Conservation (phyloP, 768 basidiomycete species). For the Pleurotus cornucopiae region DNA sequence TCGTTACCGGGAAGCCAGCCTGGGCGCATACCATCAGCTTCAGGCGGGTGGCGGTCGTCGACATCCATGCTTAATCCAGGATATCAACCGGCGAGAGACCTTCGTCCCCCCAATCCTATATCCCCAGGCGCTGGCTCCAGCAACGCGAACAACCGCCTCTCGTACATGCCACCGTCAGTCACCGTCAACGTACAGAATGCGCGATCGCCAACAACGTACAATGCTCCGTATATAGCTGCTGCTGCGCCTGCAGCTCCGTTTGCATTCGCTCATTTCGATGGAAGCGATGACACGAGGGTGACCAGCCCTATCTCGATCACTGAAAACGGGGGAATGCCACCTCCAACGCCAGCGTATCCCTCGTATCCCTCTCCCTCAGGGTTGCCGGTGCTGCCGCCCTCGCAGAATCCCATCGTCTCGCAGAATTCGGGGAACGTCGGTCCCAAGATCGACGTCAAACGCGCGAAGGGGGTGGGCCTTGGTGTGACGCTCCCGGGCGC, state of each 20-base stretch:
- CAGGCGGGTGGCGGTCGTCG: constrained; percentile 14
- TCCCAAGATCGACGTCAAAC: constrained; percentile 60
- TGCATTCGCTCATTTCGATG: background rate
- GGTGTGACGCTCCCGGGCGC: constrained; percentile 12
- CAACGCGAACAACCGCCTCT: constrained; percentile 9
- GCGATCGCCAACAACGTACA: constrained; percentile 54
- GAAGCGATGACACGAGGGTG: background rate
- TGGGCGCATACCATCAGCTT: constrained; percentile 12
- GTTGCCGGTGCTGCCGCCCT: constrained; percentile 47
- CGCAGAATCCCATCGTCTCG: constrained; percentile 50
- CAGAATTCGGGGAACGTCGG: constrained; percentile 47
- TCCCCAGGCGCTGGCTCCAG: background rate
- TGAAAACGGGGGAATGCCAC: constrained; percentile 30
- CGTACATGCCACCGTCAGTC: constrained; percentile 28
- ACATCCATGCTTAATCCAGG: constrained; percentile 18
- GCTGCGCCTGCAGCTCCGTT: constrained; percentile 12
- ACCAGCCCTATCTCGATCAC: constrained; percentile 9
- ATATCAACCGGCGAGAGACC: constrained; percentile 1
- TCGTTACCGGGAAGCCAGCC: constrained; percentile 6
- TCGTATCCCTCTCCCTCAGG: constrained; percentile 51
- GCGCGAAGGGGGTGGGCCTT: constrained; percentile 46
- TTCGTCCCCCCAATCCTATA: background rate
- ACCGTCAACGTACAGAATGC: constrained; percentile 28
- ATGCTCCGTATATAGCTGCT: constrained; percentile 34
- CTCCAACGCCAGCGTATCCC: constrained; percentile 72